These are phyloP conservation scores for Wakefieldia striispora DNA, from an alignment of 768 basidiomycete species.

Conservation along the genomic window DNA sequence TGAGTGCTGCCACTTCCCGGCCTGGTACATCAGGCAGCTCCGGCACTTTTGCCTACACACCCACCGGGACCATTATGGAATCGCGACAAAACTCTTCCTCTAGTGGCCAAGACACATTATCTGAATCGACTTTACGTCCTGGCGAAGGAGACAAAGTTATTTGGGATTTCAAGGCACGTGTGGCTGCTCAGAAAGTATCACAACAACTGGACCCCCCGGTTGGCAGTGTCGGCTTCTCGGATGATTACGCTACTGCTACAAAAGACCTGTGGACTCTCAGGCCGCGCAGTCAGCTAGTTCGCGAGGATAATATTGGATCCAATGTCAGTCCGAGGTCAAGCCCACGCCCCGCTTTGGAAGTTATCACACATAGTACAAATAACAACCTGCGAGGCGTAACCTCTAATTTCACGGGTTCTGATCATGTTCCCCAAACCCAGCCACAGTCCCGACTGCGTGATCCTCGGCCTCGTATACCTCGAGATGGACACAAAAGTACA, in stretches of 20 bases:
- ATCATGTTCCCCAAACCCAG: slow-evolving; percentile 13
- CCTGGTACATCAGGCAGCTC: slow-evolving; percentile 35
- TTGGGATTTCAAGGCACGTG: slow-evolving; percentile 26
- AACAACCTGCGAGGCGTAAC: slow-evolving; percentile 13
- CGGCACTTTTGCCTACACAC: slow-evolving; percentile 22
- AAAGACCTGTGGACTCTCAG: slow-evolving; percentile 32
- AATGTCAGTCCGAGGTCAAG: slow-evolving; percentile 16
- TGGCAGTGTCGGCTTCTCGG: slow-evolving; percentile 23
- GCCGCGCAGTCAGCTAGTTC: slow-evolving; percentile 29
- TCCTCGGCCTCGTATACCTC: slow-evolving; percentile 24
- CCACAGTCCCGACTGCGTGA: slow-evolving; percentile 16
- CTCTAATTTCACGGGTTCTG: slow-evolving; percentile 21
- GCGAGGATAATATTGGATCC: slow-evolving; percentile 15
- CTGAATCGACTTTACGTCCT: slow-evolving; percentile 33
- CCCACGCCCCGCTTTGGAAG: slow-evolving; percentile 31
- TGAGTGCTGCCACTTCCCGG: slow-evolving; percentile 49
- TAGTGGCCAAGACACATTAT: slow-evolving; percentile 32
- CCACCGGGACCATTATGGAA: slow-evolving; percentile 28
- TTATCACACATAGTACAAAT: slow-evolving; percentile 24
- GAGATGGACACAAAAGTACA: slow-evolving; percentile 38
- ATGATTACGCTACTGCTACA: slow-evolving; percentile 31
- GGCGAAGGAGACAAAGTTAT: slow-evolving; percentile 31
- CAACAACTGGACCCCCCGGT: slow-evolving; percentile 17
- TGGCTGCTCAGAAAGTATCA: slow-evolving; percentile 15
- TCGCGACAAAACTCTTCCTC: slow-evolving; percentile 26